A percentile compares a stretch with the other conserved stretches of the same genome.
Evolutionary conservation across 1,284 basidiomycete species (phyloP).

Genomic region (Ceratobasidium sp.): DNA sequence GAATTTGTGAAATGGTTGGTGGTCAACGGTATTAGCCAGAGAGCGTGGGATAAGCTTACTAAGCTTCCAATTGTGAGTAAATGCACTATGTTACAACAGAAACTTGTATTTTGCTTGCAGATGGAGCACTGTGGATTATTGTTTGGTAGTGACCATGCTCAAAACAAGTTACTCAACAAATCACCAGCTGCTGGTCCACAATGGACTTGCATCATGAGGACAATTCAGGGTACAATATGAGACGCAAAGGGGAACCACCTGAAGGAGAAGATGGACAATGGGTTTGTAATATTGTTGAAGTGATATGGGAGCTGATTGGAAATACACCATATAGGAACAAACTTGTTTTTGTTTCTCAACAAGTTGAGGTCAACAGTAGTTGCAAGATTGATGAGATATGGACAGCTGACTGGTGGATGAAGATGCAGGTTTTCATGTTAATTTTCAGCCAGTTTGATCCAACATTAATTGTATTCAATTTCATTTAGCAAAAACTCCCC

Average conservation of each 20-base stretch:
- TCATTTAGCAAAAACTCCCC: constrained; percentile 51
- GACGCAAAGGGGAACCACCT: not conserved
- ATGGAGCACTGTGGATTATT: not conserved
- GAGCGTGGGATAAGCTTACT: not conserved
- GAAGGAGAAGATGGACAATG: not conserved
- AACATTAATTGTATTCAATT: not conserved
- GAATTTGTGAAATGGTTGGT: constrained; percentile 29
- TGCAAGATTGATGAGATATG: constrained; percentile 60
- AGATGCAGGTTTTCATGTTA: constrained; percentile 51
- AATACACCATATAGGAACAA: constrained; percentile 3
- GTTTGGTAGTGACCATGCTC: constrained; percentile 12
- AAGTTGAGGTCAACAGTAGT: constrained; percentile 54
- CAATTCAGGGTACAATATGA: not conserved
- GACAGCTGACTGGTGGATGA: constrained; percentile 63
- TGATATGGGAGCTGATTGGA: constrained; percentile 27
- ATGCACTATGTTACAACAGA: not conserved
- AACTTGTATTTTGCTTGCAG: not conserved
- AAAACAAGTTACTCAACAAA: constrained; percentile 17
- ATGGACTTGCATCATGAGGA: not conserved
- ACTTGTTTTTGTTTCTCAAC: constrained; percentile 52
- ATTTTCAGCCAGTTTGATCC: not conserved
- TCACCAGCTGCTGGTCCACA: constrained; percentile 18
- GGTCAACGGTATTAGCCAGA: constrained; percentile 3
- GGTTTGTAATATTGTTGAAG: constrained; percentile 17
- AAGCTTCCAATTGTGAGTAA: not conserved